Evolutionary conservation across 306 rosid species (phyloP).

Genomic region (Quercus glauca): DNA sequence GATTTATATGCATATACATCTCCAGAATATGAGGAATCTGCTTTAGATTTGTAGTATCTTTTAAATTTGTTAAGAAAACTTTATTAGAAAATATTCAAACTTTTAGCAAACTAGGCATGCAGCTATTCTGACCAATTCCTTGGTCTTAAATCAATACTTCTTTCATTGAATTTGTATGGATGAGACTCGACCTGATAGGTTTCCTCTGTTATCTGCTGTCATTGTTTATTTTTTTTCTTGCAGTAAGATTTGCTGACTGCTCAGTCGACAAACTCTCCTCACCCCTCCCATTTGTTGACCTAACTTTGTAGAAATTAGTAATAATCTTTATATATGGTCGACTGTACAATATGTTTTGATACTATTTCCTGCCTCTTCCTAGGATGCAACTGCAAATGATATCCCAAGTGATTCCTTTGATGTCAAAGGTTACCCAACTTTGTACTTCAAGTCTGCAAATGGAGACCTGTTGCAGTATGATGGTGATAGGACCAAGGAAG

Average conservation of each 20-base stretch:
- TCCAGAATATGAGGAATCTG: background rate
- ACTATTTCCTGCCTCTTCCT: constrained; percentile 9
- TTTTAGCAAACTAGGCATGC: no score
- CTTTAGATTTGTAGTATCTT: background rate
- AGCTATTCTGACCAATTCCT: background rate
- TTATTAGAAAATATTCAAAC: no score
- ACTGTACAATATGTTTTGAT: background rate
- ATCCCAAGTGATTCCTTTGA: constrained; percentile 55
- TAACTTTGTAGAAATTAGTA: background rate
- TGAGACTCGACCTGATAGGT: background rate
- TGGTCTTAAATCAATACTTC: background rate
- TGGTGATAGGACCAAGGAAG: constrained; percentile 74
- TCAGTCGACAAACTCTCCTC: no score
- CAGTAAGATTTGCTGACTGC: no score
- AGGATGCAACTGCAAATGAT: constrained; percentile 96
- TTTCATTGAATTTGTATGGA: background rate
- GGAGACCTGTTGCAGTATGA: constrained; percentile 56
- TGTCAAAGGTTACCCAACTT: constrained; percentile 80
- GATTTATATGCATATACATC: background rate
- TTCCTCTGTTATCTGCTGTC: background rate
- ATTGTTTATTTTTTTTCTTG: no score
- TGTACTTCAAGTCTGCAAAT: constrained; percentile 69
- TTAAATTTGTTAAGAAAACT: background rate
- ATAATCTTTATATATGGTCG: background rate
- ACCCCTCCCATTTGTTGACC: no score